Base-by-base conservation (phyloP, 805 yeast genomes). In the Teunomyces panamensis region DNA sequence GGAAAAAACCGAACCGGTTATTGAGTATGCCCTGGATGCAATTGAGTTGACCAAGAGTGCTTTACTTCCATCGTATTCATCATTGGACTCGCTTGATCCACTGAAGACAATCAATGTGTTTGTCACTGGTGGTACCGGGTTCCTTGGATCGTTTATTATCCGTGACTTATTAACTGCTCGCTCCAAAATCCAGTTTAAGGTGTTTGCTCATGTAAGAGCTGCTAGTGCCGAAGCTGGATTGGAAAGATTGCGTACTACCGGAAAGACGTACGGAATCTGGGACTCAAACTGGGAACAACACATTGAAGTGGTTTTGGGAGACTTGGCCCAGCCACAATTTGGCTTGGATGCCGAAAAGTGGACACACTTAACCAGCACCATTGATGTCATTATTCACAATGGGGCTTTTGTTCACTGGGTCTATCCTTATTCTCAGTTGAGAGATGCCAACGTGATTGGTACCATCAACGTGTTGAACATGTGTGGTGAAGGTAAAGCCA, bases 391-490 rank as follows among this genome's bases (percentile, higher is more conserved):
- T 45, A 80, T 94, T 52, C 99, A 94, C 67, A 94, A 94, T 58
- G 99, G 98, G 73, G 99, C 99, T 13, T 75, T 91, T 52, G 99
- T 94, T 33, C 99, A 94, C 67, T 94, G 99, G 99, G 97, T 91
- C 2, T 94, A 87, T 65, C 98, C 99, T 26, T 94, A 94, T 69
- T 71, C 85, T 42, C 88, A 87, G 55, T 74, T 94, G 59, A 81
- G 98, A 58, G 96, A 89, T 55, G 94, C 98, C 30, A 94, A 94
- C 62, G 99, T 95, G 29, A 71, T 91, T 49, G 83, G 96, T 39
- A 87, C 98, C 0, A 69, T 92, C 49, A 87, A 91, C 59, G 89
- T 90, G 8, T 73, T 94, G 79, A 83, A 83, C 61, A 68, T 91
- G 57, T 84, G 94, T 58, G 79, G 83, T 6, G 70, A 75, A 36